phyloP scores from a whole-genome alignment of 768 basidiomycete species.

The Lyophyllum atratum region DNA sequence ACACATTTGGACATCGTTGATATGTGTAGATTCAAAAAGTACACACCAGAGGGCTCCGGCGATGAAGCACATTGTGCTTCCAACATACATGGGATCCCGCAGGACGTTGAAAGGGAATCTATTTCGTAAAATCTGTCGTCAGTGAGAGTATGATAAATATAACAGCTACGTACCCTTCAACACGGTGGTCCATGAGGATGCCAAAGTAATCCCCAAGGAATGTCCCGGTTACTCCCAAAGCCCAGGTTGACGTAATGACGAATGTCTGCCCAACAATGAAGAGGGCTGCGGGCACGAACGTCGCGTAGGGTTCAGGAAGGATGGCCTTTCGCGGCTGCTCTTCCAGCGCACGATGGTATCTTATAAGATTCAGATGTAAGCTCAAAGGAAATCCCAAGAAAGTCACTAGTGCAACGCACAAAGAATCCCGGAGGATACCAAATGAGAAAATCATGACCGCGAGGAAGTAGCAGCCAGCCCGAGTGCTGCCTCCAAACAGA shows the following conservation, averaged over 20 bases:
- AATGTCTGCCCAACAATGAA: slow-evolving; percentile 80
- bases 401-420: slow-evolving; percentile 53
- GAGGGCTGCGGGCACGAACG: slow-evolving; percentile 57
- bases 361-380: slow-evolving; percentile 25
- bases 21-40: neutral
- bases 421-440: slow-evolving; percentile 81
- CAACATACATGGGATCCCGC: slow-evolving; percentile 95
- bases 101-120: slow-evolving; percentile 95
- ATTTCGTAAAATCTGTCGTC: neutral
- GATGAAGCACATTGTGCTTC: slow-evolving; percentile 87
- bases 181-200: slow-evolving; percentile 83
- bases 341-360: slow-evolving; percentile 73
- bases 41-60: slow-evolving; percentile 85
- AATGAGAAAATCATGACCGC: slow-evolving; percentile 82
- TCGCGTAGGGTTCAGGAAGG: slow-evolving; percentile 67
- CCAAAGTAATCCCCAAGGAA: slow-evolving; percentile 89
- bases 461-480: slow-evolving; percentile 84
- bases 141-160: neutral
- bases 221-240: slow-evolving; percentile 90
- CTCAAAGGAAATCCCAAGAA: neutral
- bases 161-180: slow-evolving; percentile 60
- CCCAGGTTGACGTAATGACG: slow-evolving; percentile 87
- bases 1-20: neutral
- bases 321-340: slow-evolving; percentile 74
- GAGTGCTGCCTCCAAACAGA: slow-evolving; percentile 72